These are phyloP conservation scores for Aspergillus funiculosus DNA, from an alignment of 495 filamentous ascomycete species.

Conservation along the genomic window DNA sequence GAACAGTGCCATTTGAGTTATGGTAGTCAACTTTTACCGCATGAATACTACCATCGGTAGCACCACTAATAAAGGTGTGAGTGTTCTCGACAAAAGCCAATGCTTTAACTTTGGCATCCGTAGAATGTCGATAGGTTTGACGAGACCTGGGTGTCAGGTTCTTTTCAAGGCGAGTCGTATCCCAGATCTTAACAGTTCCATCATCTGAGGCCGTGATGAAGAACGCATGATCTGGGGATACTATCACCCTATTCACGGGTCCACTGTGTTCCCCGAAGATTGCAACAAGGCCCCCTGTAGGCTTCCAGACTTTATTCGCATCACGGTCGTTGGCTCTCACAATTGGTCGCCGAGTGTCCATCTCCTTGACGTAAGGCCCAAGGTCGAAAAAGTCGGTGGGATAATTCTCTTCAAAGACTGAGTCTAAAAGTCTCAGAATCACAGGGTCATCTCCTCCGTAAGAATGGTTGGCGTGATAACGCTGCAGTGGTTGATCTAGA, in stretches of 20 bases:
- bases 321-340: constrained; percentile 51
- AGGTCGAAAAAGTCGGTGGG: constrained; percentile 66
- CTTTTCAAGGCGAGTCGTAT: constrained; percentile 78
- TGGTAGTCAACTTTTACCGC: constrained; percentile 80
- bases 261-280: constrained; percentile 83
- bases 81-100: constrained; percentile 91
- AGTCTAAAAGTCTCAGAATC: constrained; percentile 78
- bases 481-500: constrained; percentile 21
- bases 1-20: constrained; percentile 50
- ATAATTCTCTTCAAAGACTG: constrained; percentile 85
- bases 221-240: constrained; percentile 88
- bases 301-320: constrained; percentile 63
- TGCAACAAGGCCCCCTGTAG: constrained; percentile 75
- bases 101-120: constrained; percentile 66
- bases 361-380: constrained; percentile 74
- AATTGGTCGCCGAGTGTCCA: constrained; percentile 56
- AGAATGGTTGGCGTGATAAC: constrained; percentile 53
- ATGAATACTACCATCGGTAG: constrained; percentile 84
- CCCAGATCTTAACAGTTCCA: constrained; percentile 89
- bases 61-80: constrained; percentile 84
- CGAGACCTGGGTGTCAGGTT: constrained; percentile 82
- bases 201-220: constrained; percentile 94
- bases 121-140: constrained; percentile 74
- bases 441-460: constrained; percentile 87
- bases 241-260: constrained; percentile 73